These are phyloP conservation scores for Persicaria tinctoria DNA, from an alignment of 148 eudicot genomes.

Conservation along the genomic window DNA sequence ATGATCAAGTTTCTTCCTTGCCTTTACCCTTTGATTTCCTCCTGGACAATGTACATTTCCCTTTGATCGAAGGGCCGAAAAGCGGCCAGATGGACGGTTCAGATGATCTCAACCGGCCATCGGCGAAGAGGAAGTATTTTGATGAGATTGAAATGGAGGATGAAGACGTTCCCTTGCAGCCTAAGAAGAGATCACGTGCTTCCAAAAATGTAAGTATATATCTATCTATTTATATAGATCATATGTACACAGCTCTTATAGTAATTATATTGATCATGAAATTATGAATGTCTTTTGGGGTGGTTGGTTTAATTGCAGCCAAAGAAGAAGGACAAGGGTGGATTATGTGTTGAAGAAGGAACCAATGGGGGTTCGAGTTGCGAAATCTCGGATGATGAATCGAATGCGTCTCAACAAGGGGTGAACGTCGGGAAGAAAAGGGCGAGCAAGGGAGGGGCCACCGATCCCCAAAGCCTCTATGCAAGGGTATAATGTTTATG, in stretches of 20 bases:
- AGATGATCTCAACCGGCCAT: background rate
- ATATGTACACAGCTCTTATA: too few species aligned
- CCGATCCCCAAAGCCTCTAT: slow-evolving; percentile 63
- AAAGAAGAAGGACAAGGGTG: slow-evolving; percentile 8
- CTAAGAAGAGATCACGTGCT: slow-evolving; percentile 21
- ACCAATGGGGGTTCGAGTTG: slow-evolving; percentile 11
- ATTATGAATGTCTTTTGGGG: too few species aligned
- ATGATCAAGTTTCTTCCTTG: background rate
- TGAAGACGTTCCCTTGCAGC: background rate
- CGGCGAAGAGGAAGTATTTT: background rate
- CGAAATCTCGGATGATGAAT: slow-evolving; percentile 21
- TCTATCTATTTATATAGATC: background rate
- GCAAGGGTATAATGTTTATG: slow-evolving; percentile 24
- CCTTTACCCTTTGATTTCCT: background rate
- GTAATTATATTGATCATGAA: too few species aligned
- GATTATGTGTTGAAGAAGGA: background rate
- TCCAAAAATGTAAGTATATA: slow-evolving; percentile 14
- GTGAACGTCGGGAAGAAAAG: slow-evolving; percentile 28
- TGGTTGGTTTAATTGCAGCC: background rate
- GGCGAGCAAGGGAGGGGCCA: slow-evolving; percentile 46
- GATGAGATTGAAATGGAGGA: background rate
- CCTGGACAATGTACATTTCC: background rate
- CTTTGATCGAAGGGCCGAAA: background rate
- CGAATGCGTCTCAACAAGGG: slow-evolving; percentile 7
- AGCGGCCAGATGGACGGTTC: background rate